Evolutionary conservation across 164 flowering plant species (phyloP).

Genomic region (Piper betle): DNA sequence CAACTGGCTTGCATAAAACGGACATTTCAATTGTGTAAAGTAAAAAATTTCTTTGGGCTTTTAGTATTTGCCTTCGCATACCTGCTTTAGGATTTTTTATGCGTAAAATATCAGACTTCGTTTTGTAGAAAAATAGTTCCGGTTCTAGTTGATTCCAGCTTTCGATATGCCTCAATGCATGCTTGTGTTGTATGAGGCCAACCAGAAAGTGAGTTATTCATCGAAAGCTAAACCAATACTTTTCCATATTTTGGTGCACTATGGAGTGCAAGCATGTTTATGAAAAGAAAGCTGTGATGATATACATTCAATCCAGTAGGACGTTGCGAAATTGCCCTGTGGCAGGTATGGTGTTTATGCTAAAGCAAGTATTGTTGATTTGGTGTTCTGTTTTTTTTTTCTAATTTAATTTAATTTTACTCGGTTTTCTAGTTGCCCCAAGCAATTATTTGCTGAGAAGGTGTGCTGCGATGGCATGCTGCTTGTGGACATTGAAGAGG

Average conservation of each 20-base stretch:
- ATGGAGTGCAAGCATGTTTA: conserved; percentile 85
- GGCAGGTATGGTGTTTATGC: conserved; percentile 40
- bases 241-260: conserved; percentile 28
- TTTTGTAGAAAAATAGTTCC: neutral
- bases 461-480: conserved; percentile 58
- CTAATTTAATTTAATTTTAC: neutral
- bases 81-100: neutral
- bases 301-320: conserved; percentile 29
- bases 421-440: conserved; percentile 52
- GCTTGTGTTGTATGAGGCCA: neutral
- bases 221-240: too few relatives aligned
- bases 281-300: conserved; percentile 57
- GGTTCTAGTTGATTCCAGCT: neutral
- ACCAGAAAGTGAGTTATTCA: neutral
- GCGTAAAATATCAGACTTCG: neutral
- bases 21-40: neutral
- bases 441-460: conserved; percentile 27
- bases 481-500: conserved; percentile 64
- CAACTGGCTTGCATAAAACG: neutral
- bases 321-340: conserved; percentile 42
- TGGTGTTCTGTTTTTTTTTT: neutral
- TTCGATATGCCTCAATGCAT: neutral
- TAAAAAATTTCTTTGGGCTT: neutral
- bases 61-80: neutral
- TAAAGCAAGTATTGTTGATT: neutral